phyloP scores from a whole-genome alignment of 2,329 filamentous ascomycete species.

The Sporothrix brasiliensis region DNA sequence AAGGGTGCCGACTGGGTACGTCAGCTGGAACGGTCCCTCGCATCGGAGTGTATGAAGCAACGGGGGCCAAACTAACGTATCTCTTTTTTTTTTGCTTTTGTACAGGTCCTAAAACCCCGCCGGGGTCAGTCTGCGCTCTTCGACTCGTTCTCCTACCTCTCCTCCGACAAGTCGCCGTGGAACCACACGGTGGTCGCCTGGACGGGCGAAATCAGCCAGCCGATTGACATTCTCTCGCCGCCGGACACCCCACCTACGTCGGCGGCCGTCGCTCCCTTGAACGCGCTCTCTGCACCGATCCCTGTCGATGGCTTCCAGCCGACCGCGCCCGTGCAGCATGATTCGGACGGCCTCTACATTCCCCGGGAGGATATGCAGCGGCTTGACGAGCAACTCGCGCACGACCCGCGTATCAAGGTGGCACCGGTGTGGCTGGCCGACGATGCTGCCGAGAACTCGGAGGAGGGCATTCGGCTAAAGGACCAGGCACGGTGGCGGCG shows the following conservation, averaged over 20 bases:
- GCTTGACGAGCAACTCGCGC: constrained; percentile 73
- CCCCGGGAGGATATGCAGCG: constrained; percentile 68
- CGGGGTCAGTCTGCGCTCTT: constrained; percentile 90
- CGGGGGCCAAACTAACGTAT: neutral
- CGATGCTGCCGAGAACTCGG: constrained; percentile 62
- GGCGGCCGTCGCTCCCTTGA: constrained; percentile 61
- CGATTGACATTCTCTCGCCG: constrained; percentile 50
- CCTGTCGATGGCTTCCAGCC: constrained; percentile 71
- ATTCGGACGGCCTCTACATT: constrained; percentile 70
- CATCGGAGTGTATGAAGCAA: neutral
- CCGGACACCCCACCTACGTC: constrained; percentile 54
- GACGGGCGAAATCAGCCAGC: constrained; percentile 80
- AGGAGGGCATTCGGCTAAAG: constrained; percentile 72
- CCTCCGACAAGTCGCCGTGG: constrained; percentile 82
- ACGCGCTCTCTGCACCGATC: constrained; percentile 77
- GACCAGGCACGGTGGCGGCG: constrained; percentile 86
- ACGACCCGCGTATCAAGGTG: constrained; percentile 75
- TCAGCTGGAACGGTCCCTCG: constrained; percentile 22
- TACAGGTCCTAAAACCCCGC: constrained; percentile 71
- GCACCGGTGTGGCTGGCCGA: constrained; percentile 89
- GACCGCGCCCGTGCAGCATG: constrained; percentile 56
- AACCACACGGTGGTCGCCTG: constrained; percentile 91
- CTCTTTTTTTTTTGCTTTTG: constrained; percentile 21
- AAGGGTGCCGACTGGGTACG: constrained; percentile 65
- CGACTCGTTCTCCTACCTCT: constrained; percentile 85